These are phyloP conservation scores for Narthecium ossifragum DNA, from an alignment of 106 monocot genomes.

Conservation along the genomic window DNA sequence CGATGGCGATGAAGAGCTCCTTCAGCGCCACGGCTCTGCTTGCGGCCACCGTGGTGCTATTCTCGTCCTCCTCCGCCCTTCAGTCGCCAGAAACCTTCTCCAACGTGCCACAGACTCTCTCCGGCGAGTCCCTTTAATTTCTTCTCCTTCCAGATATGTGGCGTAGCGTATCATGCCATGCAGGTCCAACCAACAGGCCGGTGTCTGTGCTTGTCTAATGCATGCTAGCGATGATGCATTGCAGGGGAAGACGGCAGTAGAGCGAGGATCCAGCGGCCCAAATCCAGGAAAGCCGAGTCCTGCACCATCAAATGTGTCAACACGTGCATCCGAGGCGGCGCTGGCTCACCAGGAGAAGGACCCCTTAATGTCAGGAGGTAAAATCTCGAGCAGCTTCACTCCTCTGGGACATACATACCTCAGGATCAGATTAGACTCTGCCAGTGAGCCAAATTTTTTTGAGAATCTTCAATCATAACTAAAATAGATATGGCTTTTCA, in stretches of 20 bases:
- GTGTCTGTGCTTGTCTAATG: no score
- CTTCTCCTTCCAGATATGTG: neutral
- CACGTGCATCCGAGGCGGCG: constrained; percentile 84
- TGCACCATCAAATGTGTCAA: constrained; percentile 78
- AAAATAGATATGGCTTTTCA: no score
- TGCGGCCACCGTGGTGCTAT: constrained; percentile 47
- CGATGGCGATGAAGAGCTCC: no score
- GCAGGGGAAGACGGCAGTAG: constrained; percentile 40
- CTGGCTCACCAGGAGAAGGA: constrained; percentile 84
- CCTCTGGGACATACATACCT: neutral
- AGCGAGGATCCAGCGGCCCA: constrained; percentile 69
- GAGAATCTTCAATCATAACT: no score
- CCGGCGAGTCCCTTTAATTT: constrained; percentile 25
- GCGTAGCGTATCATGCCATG: no score
- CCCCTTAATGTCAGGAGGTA: constrained; percentile 81
- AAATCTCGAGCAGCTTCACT: neutral
- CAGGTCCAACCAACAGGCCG: no score
- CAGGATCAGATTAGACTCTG: no score
- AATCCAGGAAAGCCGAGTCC: constrained; percentile 60
- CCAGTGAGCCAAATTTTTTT: no score
- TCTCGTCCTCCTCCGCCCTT: constrained; percentile 18
- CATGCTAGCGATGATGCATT: neutral
- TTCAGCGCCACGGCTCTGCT: constrained; percentile 30
- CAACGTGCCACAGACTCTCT: constrained; percentile 76
- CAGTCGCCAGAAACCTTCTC: constrained; percentile 36